phyloP scores from a whole-genome alignment of 1,139 yeast genomes.

The Debaryomyces subglobosus region DNA sequence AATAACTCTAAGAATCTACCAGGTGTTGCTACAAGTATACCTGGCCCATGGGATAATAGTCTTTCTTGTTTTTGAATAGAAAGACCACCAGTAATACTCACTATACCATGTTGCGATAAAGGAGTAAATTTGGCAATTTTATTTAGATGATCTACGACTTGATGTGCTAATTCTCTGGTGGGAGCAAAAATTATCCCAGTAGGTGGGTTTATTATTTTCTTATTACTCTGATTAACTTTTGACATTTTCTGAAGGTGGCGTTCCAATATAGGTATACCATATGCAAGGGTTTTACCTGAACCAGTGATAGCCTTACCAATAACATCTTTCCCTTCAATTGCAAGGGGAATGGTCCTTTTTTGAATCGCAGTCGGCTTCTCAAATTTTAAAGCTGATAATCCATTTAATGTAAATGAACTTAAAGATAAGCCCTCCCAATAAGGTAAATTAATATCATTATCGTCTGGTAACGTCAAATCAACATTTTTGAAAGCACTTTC shows the following conservation, averaged over 20 bases:
- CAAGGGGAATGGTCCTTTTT: slow-evolving; percentile 71
- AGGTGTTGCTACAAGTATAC: slow-evolving; percentile 91
- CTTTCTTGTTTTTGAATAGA: slow-evolving; percentile 93
- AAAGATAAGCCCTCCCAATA: slow-evolving; percentile 55
- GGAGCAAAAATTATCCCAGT: slow-evolving; percentile 88
- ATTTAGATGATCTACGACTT: slow-evolving; percentile 80
- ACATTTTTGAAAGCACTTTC: slow-evolving; percentile 27
- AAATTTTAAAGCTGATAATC: slow-evolving; percentile 62
- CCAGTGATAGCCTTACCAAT: slow-evolving; percentile 98
- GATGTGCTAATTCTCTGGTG: slow-evolving; percentile 95
- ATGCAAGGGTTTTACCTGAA: slow-evolving; percentile 95
- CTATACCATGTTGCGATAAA: slow-evolving; percentile 56
- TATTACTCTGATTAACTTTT: slow-evolving; percentile 24
- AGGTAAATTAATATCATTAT: slow-evolving; percentile 51
- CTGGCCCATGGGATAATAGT: slow-evolving; percentile 71
- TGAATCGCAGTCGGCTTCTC: slow-evolving; percentile 83
- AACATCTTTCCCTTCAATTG: slow-evolving; percentile 73
- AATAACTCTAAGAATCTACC: slow-evolving; percentile 88
- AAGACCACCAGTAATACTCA: slow-evolving; percentile 92
- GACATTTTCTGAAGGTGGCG: slow-evolving; percentile 42
- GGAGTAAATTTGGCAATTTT: slow-evolving; percentile 64
- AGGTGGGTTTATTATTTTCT: slow-evolving; percentile 45
- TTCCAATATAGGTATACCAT: slow-evolving; percentile 92
- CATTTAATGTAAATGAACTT: slow-evolving; percentile 59
- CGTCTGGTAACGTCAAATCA: slow-evolving; percentile 40